Conservation (phyloP, 768 basidiomycete genomes). For the Kwoniella pini region DNA sequence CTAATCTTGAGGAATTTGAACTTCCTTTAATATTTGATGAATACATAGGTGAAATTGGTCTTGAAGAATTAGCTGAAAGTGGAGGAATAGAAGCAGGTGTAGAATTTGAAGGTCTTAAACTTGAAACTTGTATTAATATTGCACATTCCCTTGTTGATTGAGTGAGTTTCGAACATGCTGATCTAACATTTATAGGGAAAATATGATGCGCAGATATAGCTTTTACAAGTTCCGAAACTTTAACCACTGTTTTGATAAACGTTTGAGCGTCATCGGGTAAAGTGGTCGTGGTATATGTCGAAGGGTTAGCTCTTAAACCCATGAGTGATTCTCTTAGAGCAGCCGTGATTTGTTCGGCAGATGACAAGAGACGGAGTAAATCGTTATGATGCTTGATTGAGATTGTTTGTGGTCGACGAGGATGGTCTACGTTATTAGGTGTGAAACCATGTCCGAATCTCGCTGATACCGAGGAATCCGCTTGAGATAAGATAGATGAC, state of each 20-base stretch:
- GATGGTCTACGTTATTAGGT: background rate
- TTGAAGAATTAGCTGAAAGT: background rate
- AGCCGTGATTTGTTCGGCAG: slow-evolving; percentile 67
- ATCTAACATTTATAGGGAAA: slow-evolving; percentile 66
- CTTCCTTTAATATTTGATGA: background rate
- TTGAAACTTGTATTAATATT: slow-evolving; percentile 81
- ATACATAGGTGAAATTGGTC: slow-evolving; percentile 17
- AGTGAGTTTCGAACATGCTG: slow-evolving; percentile 72
- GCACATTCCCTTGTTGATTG: slow-evolving; percentile 84
- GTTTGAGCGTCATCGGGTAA: slow-evolving; percentile 74
- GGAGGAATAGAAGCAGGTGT: slow-evolving; percentile 20
- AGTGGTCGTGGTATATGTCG: slow-evolving; percentile 62
- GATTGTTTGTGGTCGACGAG: slow-evolving; percentile 27
- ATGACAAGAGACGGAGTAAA: slow-evolving; percentile 56
- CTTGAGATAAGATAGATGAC: slow-evolving; percentile 8
- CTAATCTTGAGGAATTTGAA: background rate
- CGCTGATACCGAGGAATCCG: background rate
- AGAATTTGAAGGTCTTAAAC: slow-evolving; percentile 62
- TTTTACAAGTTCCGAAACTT: slow-evolving; percentile 73
- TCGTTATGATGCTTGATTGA: slow-evolving; percentile 42
- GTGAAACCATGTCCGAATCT: background rate
- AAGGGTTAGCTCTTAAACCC: slow-evolving; percentile 63
- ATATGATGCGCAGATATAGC: slow-evolving; percentile 60
- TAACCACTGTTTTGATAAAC: slow-evolving; percentile 82
- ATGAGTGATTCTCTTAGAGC: slow-evolving; percentile 65